Evolutionary conservation across 2,329 filamentous ascomycete genomes (phyloP), one percentile per base, ranked within the genome.

Genomic region (Phoma herbarum): DNA sequence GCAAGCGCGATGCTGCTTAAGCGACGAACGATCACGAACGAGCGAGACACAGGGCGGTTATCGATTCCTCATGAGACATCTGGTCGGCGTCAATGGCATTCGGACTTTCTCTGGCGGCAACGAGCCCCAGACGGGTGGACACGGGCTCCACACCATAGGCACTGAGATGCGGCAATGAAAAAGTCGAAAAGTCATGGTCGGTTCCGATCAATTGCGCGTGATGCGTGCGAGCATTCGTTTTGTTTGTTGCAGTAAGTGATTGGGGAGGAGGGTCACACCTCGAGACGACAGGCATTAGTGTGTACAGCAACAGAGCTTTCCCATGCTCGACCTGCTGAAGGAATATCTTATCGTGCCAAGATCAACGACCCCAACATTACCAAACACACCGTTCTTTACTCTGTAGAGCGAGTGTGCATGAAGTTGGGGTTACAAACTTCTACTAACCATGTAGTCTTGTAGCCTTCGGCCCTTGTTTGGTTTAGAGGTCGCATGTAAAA

Each of bases 1-100:
- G 93, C 83, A 96, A 95, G 89, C 88, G 92, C 73, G 92, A 96
- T 80, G 82, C 87, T 74, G 93, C 90, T 84, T 97, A 88, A 85
- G 81, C 73, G 70, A 68, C 66, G 61, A 68, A 66, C 59, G 62
- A 70, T 59, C 51, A 67, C 66, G 69, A 71, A 67, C 67, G 69
- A 71, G 64, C 68, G 68, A 70, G 64, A 69, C 63, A 73, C 64
- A 68, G 68, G 68, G 71, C 68, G 71, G 69, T 68, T 73, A 75
- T 72, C 71, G 64, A 68, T 75, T 77, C 69, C 67, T 75, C 70
- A 61, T 79, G 78, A 74, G 67, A 74, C 69, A 75, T 75, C 70
- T 72, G 72, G 71, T 70, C 71, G 74, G 75, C 75, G 74, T 77
- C 75, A 77, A 73, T 75, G 75, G 75, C 73, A 76, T 76, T 74